Evolutionary conservation across 768 basidiomycete species (phyloP).

Genomic region (Basidioascus undulatus): DNA sequence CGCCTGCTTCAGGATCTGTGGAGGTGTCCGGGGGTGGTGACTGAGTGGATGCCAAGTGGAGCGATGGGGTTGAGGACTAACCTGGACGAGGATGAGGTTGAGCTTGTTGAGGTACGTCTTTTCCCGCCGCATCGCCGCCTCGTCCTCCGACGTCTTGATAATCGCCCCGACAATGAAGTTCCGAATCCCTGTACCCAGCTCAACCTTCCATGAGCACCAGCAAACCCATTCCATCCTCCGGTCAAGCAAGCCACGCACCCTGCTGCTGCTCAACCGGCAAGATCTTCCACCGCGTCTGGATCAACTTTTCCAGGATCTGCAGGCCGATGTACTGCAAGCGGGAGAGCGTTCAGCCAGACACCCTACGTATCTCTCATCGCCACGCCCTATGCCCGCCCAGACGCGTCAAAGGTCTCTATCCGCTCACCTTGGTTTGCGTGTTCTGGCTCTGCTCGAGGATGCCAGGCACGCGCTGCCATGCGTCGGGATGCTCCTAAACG

Average conservation of each 20-base stretch:
- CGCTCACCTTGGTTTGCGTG: constrained; percentile 43
- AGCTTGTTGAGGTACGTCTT: constrained; percentile 90
- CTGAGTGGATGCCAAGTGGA: too few species aligned
- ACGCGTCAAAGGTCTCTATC: background rate
- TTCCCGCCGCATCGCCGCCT: constrained; percentile 63
- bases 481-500: constrained; percentile 73
- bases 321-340: constrained; percentile 67
- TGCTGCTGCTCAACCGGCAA: constrained; percentile 80
- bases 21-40: background rate
- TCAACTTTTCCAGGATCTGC: constrained; percentile 87
- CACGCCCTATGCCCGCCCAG: too few species aligned
- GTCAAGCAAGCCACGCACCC: constrained; percentile 25
- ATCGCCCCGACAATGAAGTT: constrained; percentile 88
- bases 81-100: constrained; percentile 85
- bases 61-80: constrained; percentile 19
- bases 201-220: too few species aligned
- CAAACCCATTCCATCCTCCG: constrained; percentile 1
- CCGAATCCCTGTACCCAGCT: constrained; percentile 43
- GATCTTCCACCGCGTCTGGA: constrained; percentile 85
- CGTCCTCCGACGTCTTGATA: constrained; percentile 68
- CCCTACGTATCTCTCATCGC: too few species aligned
- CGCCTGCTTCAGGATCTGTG: constrained; percentile 90
- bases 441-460: constrained; percentile 65
- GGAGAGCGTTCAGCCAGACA: background rate
- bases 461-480: constrained; percentile 90